Evolutionary conservation across 1,139 yeast genomes (phyloP).

Genomic region (Taphrina sp.): DNA sequence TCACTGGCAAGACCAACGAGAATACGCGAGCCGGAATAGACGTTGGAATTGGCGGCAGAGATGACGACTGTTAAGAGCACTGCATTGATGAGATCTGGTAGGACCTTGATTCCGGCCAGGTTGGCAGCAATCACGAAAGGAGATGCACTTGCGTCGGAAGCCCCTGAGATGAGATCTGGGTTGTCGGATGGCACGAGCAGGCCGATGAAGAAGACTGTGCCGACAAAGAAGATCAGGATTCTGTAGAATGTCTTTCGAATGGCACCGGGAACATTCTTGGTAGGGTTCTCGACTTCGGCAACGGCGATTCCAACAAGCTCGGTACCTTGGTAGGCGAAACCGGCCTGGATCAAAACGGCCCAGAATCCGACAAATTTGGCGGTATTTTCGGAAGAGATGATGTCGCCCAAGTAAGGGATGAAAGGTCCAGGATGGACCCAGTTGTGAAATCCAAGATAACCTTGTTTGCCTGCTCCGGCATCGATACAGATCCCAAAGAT

Average conservation of each 20-base stretch:
- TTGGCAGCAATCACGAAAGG: constrained; percentile 76
- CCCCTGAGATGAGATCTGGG: constrained; percentile 47
- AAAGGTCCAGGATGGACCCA: constrained; percentile 92
- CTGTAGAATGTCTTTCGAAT: constrained; percentile 79
- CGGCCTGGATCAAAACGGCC: constrained; percentile 66
- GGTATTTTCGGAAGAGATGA: constrained; percentile 35
- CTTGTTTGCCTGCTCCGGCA: constrained; percentile 67
- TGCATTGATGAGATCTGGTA: constrained; percentile 71
- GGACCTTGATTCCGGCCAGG: constrained; percentile 64
- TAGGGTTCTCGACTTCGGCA: constrained; percentile 82
- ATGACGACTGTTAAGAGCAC: constrained; percentile 69
- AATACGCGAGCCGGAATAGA: constrained; percentile 63
- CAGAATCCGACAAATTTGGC: constrained; percentile 64
- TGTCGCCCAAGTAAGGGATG: constrained; percentile 53
- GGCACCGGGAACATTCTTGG: constrained; percentile 78
- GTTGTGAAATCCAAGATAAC: constrained; percentile 53
- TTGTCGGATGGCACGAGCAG: constrained; percentile 77
- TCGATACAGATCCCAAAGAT: constrained; percentile 66
- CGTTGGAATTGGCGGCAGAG: constrained; percentile 74
- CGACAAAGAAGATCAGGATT: constrained; percentile 74
- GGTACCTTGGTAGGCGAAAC: constrained; percentile 63
- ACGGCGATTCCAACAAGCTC: constrained; percentile 87
- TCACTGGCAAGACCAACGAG: constrained; percentile 58
- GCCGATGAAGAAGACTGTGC: constrained; percentile 61
- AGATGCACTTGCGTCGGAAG: constrained; percentile 52